Evolutionary conservation across 2,329 filamentous ascomycete species (phyloP).

Genomic region (Talaromyces sp.): DNA sequence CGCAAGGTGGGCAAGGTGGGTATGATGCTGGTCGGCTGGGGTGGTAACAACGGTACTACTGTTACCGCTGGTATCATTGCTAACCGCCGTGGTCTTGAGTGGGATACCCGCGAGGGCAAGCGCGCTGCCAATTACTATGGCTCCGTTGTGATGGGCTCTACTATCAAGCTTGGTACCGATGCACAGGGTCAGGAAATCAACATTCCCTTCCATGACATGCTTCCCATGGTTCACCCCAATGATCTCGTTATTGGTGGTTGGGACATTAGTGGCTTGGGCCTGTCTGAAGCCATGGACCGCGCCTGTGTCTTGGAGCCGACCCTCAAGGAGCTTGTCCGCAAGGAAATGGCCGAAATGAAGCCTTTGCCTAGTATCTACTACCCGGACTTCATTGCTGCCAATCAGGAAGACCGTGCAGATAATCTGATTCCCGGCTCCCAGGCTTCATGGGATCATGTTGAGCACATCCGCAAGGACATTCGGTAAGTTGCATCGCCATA

Average conservation of each 20-base stretch:
- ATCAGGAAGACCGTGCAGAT: conserved; percentile 94
- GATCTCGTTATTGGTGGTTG: conserved; percentile 93
- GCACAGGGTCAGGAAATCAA: conserved; percentile 86
- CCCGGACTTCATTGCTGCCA: conserved; percentile 97
- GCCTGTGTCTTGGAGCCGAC: conserved; percentile 93
- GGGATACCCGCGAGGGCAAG: conserved; percentile 89
- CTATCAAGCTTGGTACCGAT: conserved; percentile 91
- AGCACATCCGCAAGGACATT: conserved; percentile 90
- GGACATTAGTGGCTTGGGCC: conserved; percentile 91
- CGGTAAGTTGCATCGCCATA: conserved; percentile 50
- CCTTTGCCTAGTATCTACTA: conserved; percentile 97
- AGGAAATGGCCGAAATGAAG: conserved; percentile 86
- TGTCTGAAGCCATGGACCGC: conserved; percentile 91
- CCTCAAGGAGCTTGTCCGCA: conserved; percentile 81
- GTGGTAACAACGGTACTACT: conserved; percentile 97
- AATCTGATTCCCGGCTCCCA: conserved; percentile 81
- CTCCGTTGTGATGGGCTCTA: conserved; percentile 94
- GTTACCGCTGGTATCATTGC: conserved; percentile 96
- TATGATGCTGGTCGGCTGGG: conserved; percentile 96
- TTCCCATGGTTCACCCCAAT: conserved; percentile 97
- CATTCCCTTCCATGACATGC: conserved; percentile 88
- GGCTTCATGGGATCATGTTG: conserved; percentile 81
- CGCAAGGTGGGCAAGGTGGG: conserved; percentile 89
- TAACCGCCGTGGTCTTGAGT: conserved; percentile 79
- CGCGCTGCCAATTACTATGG: conserved; percentile 95